Conservation (phyloP, 768 basidiomycete genomes). For the Tricholoma saponaceum region DNA sequence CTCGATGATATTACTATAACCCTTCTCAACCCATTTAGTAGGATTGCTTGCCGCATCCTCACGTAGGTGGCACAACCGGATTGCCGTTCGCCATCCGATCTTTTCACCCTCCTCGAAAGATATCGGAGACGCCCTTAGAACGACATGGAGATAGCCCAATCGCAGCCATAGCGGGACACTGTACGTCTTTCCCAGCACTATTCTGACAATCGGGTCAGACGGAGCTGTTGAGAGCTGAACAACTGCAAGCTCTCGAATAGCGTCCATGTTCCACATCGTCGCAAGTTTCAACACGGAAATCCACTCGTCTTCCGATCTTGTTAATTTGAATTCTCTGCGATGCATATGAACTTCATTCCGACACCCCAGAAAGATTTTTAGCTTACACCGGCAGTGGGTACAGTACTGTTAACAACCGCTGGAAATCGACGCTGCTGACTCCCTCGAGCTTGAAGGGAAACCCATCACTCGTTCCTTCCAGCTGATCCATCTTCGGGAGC, state of each 20-base stretch:
- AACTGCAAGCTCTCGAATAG: constrained; percentile 9
- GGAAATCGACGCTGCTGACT: constrained; percentile 12
- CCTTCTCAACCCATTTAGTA: neutral
- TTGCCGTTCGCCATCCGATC: constrained; percentile 8
- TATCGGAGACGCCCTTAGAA: neutral
- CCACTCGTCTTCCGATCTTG: constrained; percentile 10
- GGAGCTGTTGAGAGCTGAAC: constrained; percentile 1
- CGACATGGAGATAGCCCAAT: constrained; percentile 7
- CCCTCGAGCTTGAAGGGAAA: constrained; percentile 8
- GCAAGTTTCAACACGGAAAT: constrained; percentile 11
- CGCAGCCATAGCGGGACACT: constrained; percentile 15
- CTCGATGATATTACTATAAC: neutral
- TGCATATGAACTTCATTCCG: neutral
- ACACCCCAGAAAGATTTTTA: neutral
- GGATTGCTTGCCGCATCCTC: constrained; percentile 1
- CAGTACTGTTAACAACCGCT: constrained; percentile 8
- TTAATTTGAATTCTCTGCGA: constrained; percentile 1
- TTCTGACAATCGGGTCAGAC: constrained; percentile 3
- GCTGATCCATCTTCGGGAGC: constrained; percentile 4
- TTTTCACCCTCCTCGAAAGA: constrained; percentile 5
- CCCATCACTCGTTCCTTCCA: constrained; percentile 7
- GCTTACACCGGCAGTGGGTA: constrained; percentile 12
- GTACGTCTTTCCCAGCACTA: constrained; percentile 8
- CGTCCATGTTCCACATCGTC: constrained; percentile 14
- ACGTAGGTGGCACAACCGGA: constrained; percentile 10